These are phyloP conservation scores for Dendrocalamus latiflorus DNA, from an alignment of 202 grass and related monocot species.

Conservation along the genomic window DNA sequence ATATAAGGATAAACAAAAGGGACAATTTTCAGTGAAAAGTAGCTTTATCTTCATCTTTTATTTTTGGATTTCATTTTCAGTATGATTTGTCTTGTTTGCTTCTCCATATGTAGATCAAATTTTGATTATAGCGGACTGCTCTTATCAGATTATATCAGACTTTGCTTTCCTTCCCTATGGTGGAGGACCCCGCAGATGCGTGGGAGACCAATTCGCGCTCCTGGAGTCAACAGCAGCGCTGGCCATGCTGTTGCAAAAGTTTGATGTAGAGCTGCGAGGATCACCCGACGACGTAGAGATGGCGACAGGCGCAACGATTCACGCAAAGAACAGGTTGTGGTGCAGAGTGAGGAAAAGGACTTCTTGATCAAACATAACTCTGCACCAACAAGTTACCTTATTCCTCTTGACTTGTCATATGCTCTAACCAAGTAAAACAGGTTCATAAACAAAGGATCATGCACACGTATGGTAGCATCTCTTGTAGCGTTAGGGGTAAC, in stretches of 20 bases:
- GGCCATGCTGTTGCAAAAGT: constrained; percentile 63
- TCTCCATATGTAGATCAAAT: no score
- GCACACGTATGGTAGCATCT: constrained; percentile 22
- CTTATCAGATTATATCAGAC: constrained; percentile 70
- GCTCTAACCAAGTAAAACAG: constrained; percentile 6
- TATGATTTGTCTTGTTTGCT: no score
- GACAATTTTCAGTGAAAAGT: no score
- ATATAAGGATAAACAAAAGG: no score
- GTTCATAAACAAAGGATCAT: constrained; percentile 10
- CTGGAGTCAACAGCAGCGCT: constrained; percentile 71
- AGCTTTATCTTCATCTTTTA: no score
- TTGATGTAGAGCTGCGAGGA: constrained; percentile 76
- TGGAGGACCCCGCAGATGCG: constrained; percentile 75
- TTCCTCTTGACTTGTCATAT: constrained; percentile 29
- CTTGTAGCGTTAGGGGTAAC: constrained; percentile 15
- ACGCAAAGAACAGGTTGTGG: constrained; percentile 84
- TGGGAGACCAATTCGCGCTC: constrained; percentile 85
- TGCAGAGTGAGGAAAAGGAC: constrained; percentile 61
- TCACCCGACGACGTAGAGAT: constrained; percentile 72
- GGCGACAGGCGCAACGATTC: constrained; percentile 90
- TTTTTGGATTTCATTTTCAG: no score
- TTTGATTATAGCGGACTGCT: neutral
- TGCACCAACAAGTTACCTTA: constrained; percentile 18
- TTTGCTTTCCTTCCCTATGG: constrained; percentile 93
- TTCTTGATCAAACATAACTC: constrained; percentile 24